Evolutionary conservation across 805 yeast species (phyloP).

Genomic region (Saccharomyces mikatae): DNA sequence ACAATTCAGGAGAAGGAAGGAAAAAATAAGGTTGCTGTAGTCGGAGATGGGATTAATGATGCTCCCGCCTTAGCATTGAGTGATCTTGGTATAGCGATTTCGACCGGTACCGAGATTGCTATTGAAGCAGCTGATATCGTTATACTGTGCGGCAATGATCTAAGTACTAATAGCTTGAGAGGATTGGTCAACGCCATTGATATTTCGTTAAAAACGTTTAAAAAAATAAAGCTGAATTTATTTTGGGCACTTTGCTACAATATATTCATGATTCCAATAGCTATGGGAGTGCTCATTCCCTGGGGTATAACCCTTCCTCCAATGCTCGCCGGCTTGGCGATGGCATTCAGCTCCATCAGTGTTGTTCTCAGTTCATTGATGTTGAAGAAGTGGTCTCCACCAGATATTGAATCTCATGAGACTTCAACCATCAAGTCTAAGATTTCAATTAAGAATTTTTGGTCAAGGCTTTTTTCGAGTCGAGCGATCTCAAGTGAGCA

Average conservation of each 20-base stretch:
- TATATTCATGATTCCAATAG: conserved; percentile 78
- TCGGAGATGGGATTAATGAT: conserved; percentile 97
- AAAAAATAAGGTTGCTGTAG: conserved; percentile 57
- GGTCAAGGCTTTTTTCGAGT: not conserved
- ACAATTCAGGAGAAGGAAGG: conserved; percentile 41
- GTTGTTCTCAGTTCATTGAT: conserved; percentile 75
- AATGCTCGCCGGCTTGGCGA: conserved; percentile 80
- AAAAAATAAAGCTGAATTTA: conserved; percentile 70
- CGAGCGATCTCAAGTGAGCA: conserved; percentile 2
- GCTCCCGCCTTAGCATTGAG: conserved; percentile 91
- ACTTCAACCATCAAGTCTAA: not conserved
- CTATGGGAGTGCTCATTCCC: conserved; percentile 86
- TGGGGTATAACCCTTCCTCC: conserved; percentile 75
- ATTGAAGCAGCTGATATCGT: conserved; percentile 95
- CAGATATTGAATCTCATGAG: not conserved
- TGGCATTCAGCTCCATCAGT: conserved; percentile 88
- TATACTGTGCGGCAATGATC: conserved; percentile 40
- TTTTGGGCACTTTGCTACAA: conserved; percentile 84
- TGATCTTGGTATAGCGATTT: conserved; percentile 83
- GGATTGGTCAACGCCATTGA: conserved; percentile 58
- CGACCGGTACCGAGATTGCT: conserved; percentile 92
- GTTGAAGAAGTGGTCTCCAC: conserved; percentile 56
- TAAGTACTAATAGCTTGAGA: conserved; percentile 26
- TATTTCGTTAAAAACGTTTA: conserved; percentile 62
- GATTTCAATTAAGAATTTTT: not conserved